Evolutionary conservation across 1,139 yeast species (phyloP).

Genomic region (Kodamaea sp.): DNA sequence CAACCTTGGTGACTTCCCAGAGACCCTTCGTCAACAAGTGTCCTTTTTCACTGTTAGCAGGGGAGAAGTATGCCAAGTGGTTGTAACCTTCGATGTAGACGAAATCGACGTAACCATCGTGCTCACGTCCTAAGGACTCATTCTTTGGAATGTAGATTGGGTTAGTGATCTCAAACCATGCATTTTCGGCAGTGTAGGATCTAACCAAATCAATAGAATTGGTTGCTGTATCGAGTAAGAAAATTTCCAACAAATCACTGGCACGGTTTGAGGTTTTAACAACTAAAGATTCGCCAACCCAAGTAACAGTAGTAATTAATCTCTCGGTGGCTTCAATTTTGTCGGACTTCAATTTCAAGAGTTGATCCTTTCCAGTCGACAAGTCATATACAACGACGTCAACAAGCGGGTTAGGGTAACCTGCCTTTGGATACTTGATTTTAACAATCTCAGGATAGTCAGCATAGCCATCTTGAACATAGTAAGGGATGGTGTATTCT

Average conservation of each 20-base stretch:
- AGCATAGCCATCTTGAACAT: slow-evolving; percentile 46
- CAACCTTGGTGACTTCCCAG: slow-evolving; percentile 56
- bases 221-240: slow-evolving; percentile 34
- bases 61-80: slow-evolving; percentile 59
- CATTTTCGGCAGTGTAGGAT: slow-evolving; percentile 38
- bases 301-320: slow-evolving; percentile 44
- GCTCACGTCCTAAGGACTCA: slow-evolving; percentile 34
- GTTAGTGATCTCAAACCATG: slow-evolving; percentile 80
- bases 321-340: slow-evolving; percentile 25
- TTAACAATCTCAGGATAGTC: slow-evolving; percentile 43
- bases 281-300: slow-evolving; percentile 39
- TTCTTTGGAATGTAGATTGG: slow-evolving; percentile 71
- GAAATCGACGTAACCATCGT: slow-evolving; percentile 58
- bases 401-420: slow-evolving; percentile 44
- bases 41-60: slow-evolving; percentile 46
- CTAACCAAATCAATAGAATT: slow-evolving; percentile 36
- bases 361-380: slow-evolving; percentile 12
- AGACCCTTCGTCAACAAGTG: slow-evolving; percentile 49
- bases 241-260: slow-evolving; percentile 43
- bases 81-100: slow-evolving; percentile 51
- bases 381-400: slow-evolving; percentile 41
- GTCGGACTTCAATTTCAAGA: slow-evolving; percentile 25
- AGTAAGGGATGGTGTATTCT: slow-evolving; percentile 52
- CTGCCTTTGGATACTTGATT: slow-evolving; percentile 50
- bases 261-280: slow-evolving; percentile 47